Percentiles rank a stretch among this genome's conserved stretches.
Conservation (phyloP, 2,329 filamentous ascomycete species). For the Ascochyta lentis region DNA sequence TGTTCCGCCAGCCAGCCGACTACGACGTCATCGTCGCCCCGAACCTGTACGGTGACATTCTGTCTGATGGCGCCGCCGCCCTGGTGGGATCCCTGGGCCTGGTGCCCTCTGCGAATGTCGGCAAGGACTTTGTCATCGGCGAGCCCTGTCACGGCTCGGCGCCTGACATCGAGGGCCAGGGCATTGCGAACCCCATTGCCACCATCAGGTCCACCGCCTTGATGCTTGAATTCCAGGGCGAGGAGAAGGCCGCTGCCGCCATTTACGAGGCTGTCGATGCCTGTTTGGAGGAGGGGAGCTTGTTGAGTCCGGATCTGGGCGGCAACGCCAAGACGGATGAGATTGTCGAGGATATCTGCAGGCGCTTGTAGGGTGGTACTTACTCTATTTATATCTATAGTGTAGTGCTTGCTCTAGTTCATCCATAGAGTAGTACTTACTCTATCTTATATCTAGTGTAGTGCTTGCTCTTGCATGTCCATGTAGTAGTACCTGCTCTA, state of each 20-base stretch:
- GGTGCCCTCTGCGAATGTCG: conserved; percentile 94
- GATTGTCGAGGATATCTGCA: conserved; percentile 86
- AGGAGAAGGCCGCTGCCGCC: conserved; percentile 83
- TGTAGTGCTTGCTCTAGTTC: no score
- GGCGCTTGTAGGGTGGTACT: conserved; percentile 64
- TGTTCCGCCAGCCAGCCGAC: conserved; percentile 91
- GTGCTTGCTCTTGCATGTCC: no score
- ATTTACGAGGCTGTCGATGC: conserved; percentile 93
- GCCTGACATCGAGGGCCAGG: conserved; percentile 91
- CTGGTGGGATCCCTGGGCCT: conserved; percentile 91
- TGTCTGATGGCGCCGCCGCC: conserved; percentile 93
- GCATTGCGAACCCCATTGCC: conserved; percentile 95
- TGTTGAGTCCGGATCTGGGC: conserved; percentile 88
- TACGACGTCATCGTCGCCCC: conserved; percentile 99
- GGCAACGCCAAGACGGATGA: conserved; percentile 85
- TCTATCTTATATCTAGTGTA: no score
- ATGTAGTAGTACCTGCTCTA: no score
- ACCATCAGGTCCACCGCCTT: conserved; percentile 88
- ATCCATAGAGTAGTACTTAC: no score
- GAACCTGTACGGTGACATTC: conserved; percentile 96
- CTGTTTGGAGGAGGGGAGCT: conserved; percentile 81
- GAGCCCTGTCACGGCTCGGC: conserved; percentile 98
- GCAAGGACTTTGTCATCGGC: conserved; percentile 91
- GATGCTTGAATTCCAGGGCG: conserved; percentile 95
- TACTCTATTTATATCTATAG: no score